Percentiles rank a stretch among this genome's conserved stretches.
These are phyloP conservation scores for Begonia fuchsioides DNA, from an alignment of 306 rosid genomes.

Conservation along the genomic window DNA sequence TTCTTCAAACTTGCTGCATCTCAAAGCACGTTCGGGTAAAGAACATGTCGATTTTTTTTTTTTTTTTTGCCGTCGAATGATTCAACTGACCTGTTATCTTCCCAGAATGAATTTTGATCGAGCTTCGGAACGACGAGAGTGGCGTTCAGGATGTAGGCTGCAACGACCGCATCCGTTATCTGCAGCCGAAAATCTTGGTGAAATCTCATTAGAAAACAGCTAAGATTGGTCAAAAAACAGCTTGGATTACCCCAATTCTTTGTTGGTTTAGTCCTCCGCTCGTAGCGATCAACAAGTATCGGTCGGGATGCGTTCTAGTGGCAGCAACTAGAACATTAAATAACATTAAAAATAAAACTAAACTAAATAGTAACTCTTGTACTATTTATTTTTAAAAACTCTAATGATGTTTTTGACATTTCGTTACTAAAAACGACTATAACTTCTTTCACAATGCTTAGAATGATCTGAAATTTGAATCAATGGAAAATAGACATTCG, in stretches of 20 bases:
- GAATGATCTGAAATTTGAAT: too few species aligned
- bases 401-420: too few species aligned
- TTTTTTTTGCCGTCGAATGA: not conserved
- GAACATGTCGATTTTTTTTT: slow-evolving; percentile 8
- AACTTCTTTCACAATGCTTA: too few species aligned
- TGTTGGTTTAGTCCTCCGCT: slow-evolving; percentile 96
- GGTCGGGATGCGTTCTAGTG: slow-evolving; percentile 45
- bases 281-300: slow-evolving; percentile 59
- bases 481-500: too few species aligned
- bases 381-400: too few species aligned
- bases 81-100: slow-evolving; percentile 54
- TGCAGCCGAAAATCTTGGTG: slow-evolving; percentile 17
- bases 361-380: too few species aligned
- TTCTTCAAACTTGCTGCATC: slow-evolving; percentile 69
- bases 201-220: too few species aligned
- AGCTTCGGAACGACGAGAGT: slow-evolving; percentile 83
- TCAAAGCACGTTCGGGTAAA: slow-evolving; percentile 9
- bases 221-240: too few species aligned
- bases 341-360: too few species aligned
- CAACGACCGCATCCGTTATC: slow-evolving; percentile 91
- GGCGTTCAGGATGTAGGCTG: slow-evolving; percentile 76
- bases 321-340: slow-evolving; percentile 45
- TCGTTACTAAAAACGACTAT: too few species aligned
- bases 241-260: slow-evolving; percentile 72
- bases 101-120: slow-evolving; percentile 83